These are phyloP conservation scores for Scutellaria galericulata DNA, from an alignment of 257 asterid species.

Conservation along the genomic window DNA sequence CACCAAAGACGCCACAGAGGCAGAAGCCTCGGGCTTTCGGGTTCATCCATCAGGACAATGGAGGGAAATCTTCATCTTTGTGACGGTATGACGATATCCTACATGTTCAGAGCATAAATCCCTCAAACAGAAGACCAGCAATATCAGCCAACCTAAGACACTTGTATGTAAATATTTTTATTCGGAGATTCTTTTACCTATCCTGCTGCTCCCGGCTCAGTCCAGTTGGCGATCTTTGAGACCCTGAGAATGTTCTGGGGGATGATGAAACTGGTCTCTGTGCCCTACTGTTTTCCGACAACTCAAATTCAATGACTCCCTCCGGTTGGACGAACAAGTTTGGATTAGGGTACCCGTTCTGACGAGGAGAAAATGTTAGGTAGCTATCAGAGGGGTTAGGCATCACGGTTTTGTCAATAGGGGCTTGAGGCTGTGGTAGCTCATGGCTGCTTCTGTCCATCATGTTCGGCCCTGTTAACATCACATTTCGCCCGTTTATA, in stretches of 20 bases:
- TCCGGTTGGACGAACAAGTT: slow-evolving; percentile 43
- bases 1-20: slow-evolving; percentile 45
- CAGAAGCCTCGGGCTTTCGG: slow-evolving; percentile 51
- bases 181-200: slow-evolving; percentile 53
- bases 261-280: slow-evolving; percentile 39
- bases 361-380: slow-evolving; percentile 46
- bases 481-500: slow-evolving; percentile 40
- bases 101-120: slow-evolving; percentile 48
- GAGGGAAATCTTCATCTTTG: slow-evolving; percentile 87
- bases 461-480: slow-evolving; percentile 43
- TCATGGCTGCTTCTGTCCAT: slow-evolving; percentile 53
- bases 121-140: slow-evolving; percentile 44
- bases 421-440: slow-evolving; percentile 37
- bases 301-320: slow-evolving; percentile 45
- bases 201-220: slow-evolving; percentile 48
- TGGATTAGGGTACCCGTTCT: slow-evolving; percentile 37
- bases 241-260: slow-evolving; percentile 40
- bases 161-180: slow-evolving; percentile 16
- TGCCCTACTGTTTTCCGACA: slow-evolving; percentile 43
- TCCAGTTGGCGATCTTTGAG: slow-evolving; percentile 42
- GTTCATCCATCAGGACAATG: slow-evolving; percentile 52
- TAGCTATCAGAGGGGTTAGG: slow-evolving; percentile 36
- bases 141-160: slow-evolving; percentile 40
- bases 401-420: slow-evolving; percentile 35
- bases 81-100: slow-evolving; percentile 75